These are phyloP conservation scores for Tolypocladium amazonense DNA, from an alignment of 2,329 filamentous ascomycete genomes.

Conservation along the genomic window DNA sequence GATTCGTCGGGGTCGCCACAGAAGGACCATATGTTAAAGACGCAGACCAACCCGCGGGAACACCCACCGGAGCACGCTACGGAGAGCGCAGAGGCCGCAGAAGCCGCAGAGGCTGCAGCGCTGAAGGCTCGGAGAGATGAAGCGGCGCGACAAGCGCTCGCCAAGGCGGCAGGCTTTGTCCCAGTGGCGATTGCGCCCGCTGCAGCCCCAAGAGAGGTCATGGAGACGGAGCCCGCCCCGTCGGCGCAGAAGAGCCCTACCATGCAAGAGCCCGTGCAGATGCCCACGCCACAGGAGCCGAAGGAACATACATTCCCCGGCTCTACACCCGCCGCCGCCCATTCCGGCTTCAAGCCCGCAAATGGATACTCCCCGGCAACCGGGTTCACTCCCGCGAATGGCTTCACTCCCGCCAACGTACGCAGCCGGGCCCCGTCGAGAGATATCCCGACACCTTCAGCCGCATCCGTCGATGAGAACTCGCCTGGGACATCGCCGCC, in stretches of 20 bases:
- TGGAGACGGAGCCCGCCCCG: not conserved
- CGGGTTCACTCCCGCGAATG: constrained; percentile 4
- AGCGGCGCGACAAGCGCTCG: constrained; percentile 2
- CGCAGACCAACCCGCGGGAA: not conserved
- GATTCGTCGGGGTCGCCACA: not conserved
- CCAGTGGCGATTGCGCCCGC: constrained; percentile 1
- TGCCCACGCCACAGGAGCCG: constrained; percentile 15
- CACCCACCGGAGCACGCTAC: not conserved
- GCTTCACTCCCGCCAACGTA: constrained; percentile 21
- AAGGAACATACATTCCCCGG: constrained; percentile 5
- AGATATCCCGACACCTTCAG: constrained; percentile 17
- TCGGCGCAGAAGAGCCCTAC: constrained; percentile 6
- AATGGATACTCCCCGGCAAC: not conserved
- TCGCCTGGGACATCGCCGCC: constrained; percentile 14
- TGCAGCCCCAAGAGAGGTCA: not conserved
- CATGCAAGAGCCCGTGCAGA: constrained; percentile 13
- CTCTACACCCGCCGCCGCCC: not conserved
- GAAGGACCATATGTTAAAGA: not conserved
- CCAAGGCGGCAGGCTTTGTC: constrained; percentile 1
- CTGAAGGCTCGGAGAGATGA: not conserved
- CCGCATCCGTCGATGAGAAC: constrained; percentile 11
- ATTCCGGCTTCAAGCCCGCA: not conserved
- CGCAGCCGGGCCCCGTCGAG: constrained; percentile 16
- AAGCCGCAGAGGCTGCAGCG: not conserved
- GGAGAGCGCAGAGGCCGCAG: not conserved